Conservation (phyloP, 2,329 filamentous ascomycete genomes). For the Colletotrichum camelliae region DNA sequence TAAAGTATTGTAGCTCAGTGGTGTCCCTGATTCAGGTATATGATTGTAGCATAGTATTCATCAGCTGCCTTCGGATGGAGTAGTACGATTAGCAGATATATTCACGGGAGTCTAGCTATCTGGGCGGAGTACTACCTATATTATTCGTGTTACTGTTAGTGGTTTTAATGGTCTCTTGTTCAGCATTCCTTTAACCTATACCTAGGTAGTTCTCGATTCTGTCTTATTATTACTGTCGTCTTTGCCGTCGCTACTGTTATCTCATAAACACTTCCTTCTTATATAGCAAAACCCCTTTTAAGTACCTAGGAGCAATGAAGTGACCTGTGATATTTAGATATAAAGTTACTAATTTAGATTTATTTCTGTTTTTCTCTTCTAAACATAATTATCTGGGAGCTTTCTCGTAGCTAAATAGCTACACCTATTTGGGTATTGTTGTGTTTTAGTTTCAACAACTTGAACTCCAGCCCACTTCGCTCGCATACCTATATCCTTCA, state of each 20-base stretch:
- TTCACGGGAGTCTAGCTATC: not conserved
- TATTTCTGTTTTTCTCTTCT: too few species aligned
- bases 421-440: too few species aligned
- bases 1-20: not conserved
- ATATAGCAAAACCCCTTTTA: too few species aligned
- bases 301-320: too few species aligned
- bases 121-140: accelerated
- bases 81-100: not conserved
- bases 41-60: not conserved
- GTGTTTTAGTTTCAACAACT: not conserved
- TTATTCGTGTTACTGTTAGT: not conserved
- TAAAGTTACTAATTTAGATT: too few species aligned
- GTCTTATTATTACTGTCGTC: too few species aligned
- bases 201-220: too few species aligned
- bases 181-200: accelerated
- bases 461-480: not conserved
- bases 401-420: too few species aligned
- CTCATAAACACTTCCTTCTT: too few species aligned
- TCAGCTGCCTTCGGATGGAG: not conserved
- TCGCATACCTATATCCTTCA: not conserved
- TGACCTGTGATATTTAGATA: too few species aligned
- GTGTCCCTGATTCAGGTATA: not conserved
- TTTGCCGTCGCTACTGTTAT: too few species aligned
- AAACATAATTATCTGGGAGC: too few species aligned
- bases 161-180: not conserved